Conservation (phyloP, 352 stramenopile genomes). For the Phytopythium montanum region DNA sequence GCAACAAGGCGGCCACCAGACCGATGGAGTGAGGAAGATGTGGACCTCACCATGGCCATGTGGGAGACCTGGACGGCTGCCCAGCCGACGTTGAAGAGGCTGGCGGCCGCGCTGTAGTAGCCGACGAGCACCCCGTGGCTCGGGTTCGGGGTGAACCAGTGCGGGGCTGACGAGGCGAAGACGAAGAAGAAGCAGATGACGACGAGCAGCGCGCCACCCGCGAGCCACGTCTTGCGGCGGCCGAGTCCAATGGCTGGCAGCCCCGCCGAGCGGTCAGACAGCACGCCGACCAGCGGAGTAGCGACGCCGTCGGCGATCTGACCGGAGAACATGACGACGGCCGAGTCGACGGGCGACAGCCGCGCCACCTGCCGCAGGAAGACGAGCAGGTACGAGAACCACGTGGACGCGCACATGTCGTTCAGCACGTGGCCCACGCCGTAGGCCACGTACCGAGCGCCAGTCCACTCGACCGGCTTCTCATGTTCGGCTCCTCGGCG, state of each 20-base stretch:
- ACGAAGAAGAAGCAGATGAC: constrained; percentile 86
- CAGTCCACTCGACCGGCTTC: constrained; percentile 40
- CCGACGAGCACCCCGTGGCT: constrained; percentile 58
- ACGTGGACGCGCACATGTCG: constrained; percentile 87
- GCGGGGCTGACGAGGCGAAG: constrained; percentile 58
- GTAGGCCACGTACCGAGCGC: constrained; percentile 60
- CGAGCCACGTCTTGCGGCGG: constrained; percentile 73
- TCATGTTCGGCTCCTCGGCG: neutral
- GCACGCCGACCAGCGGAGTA: constrained; percentile 74
- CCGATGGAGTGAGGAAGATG: neutral
- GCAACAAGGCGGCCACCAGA: neutral
- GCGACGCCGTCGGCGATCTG: constrained; percentile 81
- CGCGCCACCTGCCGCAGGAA: constrained; percentile 62
- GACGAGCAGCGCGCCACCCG: constrained; percentile 64
- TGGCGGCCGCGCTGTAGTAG: constrained; percentile 75
- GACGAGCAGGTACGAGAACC: constrained; percentile 86
- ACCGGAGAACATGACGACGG: constrained; percentile 84
- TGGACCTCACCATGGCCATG: constrained; percentile 87
- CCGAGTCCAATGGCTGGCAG: constrained; percentile 63
- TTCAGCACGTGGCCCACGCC: constrained; percentile 84
- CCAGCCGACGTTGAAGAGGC: constrained; percentile 85
- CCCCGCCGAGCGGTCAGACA: constrained; percentile 64
- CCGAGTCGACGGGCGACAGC: constrained; percentile 73
- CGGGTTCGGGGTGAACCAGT: constrained; percentile 50
- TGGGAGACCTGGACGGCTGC: constrained; percentile 81